phyloP scores from a whole-genome alignment of 306 rosid species.

The Canavalia ensiformis region DNA sequence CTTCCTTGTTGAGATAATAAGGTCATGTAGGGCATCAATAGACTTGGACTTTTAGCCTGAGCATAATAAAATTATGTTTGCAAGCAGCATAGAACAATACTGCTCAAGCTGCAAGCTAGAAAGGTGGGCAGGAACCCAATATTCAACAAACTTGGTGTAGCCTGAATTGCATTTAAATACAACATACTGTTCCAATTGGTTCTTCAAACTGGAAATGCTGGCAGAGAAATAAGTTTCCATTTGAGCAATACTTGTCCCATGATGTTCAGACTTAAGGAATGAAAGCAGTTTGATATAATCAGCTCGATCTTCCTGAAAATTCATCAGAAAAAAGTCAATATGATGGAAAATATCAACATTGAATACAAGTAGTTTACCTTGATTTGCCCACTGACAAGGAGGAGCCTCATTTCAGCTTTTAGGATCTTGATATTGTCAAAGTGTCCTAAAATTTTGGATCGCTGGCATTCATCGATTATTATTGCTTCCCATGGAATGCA shows the following conservation, averaged over 20 bases:
- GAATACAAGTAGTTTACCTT: constrained; percentile 49
- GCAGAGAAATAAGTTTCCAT: constrained; percentile 28
- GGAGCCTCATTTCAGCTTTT: constrained; percentile 47
- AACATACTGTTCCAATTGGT: constrained; percentile 50
- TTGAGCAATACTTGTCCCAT: constrained; percentile 29
- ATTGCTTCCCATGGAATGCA: constrained; percentile 56
- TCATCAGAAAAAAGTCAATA: constrained; percentile 29
- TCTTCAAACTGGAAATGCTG: constrained; percentile 51
- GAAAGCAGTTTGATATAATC: constrained; percentile 55
- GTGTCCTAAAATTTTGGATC: constrained; percentile 39
- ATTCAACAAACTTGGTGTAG: constrained; percentile 55
- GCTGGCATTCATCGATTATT: constrained; percentile 62
- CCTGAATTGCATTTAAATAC: constrained; percentile 45
- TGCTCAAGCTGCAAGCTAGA: constrained; percentile 62
- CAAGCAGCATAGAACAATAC: constrained; percentile 59
- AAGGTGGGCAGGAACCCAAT: constrained; percentile 63
- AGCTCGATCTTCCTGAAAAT: constrained; percentile 53
- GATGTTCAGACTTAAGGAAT: constrained; percentile 46
- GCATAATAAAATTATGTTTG: constrained; percentile 50
- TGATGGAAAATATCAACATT: constrained; percentile 40
- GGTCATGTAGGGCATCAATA: constrained; percentile 49
- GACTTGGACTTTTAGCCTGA: constrained; percentile 48
- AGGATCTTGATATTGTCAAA: constrained; percentile 42
- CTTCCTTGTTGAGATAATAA: constrained; percentile 56
- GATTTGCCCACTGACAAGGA: constrained; percentile 56